Base-by-base conservation (phyloP, 306 rosid genomes). In the Fragaria ananassa region DNA sequence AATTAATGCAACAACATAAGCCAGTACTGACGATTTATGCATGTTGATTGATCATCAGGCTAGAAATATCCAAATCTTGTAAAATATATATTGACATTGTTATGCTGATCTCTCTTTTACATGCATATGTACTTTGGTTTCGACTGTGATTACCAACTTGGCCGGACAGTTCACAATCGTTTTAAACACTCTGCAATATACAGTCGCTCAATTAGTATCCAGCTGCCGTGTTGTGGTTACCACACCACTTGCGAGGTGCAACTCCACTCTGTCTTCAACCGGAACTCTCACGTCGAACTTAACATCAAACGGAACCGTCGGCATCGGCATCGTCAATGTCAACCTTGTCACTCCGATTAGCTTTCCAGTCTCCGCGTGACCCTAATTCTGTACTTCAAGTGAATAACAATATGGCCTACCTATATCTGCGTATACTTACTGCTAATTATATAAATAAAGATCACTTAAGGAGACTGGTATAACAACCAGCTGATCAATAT, bases 151-250 rank as follows among this genome's bases (percentile, higher is more conserved):
- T 6, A 56, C 62, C 15, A 3, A 21, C 31, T 0, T 5, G 1
- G 0, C 1, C 0, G 62, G 62, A n/a, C 31, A 21, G 17, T 25
- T 60, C 4, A 25, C 18, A 60, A 23, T 60, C 65, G 0, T 12
- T 17, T 2, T 27, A 8, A 1, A 4, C 17, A 11, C 3, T 60
- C 0, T 13, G 0, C 1, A 1, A 5, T 10, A 3, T 11, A 3
- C 65, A 58, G 7, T 23, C 8, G 2, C 35, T 58, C 17, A 4
- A 25, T 2, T 58, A 25, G 12, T 27, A 25, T 3, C 37, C 17
- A 3, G 8, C 4, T 54, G 37, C 1, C 65, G 35, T 25, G 65
- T 5, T 11, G 65, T 58, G 65, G 35, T 58, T 25, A 8, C 35
- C 19, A 11, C 37, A 25, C 65, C 65, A 11, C 8, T 58, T 58